Percentiles rank a stretch among this genome's conserved stretches.
These are phyloP conservation scores for Trypanosomatidae sp. DNA, from an alignment of 208 protist genomes.

Conservation along the genomic window DNA sequence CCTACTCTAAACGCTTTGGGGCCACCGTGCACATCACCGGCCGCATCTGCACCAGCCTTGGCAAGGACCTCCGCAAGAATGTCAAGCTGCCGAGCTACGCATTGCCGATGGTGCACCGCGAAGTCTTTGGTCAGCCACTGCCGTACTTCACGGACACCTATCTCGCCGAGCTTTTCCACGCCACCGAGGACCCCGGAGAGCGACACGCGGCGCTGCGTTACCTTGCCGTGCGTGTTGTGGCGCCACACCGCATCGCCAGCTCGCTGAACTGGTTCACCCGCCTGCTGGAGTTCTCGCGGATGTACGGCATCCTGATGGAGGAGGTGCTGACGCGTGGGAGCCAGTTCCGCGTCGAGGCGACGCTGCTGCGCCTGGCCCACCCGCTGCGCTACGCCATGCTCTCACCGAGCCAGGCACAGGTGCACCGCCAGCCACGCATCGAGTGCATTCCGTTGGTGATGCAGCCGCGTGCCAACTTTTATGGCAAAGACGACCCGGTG, in stretches of 20 bases:
- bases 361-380: slow-evolving; percentile 70
- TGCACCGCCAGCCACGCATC: slow-evolving; percentile 70
- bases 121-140: slow-evolving; percentile 50
- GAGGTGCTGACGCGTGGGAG: slow-evolving; percentile 80
- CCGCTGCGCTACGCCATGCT: slow-evolving; percentile 65
- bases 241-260: slow-evolving; percentile 53
- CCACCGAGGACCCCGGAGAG: not conserved
- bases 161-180: slow-evolving; percentile 45
- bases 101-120: slow-evolving; percentile 49
- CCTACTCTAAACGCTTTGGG: slow-evolving; percentile 53
- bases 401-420: slow-evolving; percentile 54
- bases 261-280: slow-evolving; percentile 60
- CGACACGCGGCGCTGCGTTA: slow-evolving; percentile 45
- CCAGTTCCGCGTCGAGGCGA: slow-evolving; percentile 88
- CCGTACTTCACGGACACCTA: slow-evolving; percentile 67
- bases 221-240: slow-evolving; percentile 43
- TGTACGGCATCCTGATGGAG: slow-evolving; percentile 80
- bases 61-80: slow-evolving; percentile 60
- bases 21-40: slow-evolving; percentile 45
- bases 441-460: slow-evolving; percentile 82
- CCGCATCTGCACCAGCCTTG: slow-evolving; percentile 60
- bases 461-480: slow-evolving; percentile 67
- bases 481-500: slow-evolving; percentile 91
- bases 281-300: slow-evolving; percentile 61
- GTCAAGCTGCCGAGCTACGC: slow-evolving; percentile 58